These are phyloP conservation scores for Pseudopediastrum boryanum DNA, from an alignment of 139 green algal genomes.

Conservation along the genomic window DNA sequence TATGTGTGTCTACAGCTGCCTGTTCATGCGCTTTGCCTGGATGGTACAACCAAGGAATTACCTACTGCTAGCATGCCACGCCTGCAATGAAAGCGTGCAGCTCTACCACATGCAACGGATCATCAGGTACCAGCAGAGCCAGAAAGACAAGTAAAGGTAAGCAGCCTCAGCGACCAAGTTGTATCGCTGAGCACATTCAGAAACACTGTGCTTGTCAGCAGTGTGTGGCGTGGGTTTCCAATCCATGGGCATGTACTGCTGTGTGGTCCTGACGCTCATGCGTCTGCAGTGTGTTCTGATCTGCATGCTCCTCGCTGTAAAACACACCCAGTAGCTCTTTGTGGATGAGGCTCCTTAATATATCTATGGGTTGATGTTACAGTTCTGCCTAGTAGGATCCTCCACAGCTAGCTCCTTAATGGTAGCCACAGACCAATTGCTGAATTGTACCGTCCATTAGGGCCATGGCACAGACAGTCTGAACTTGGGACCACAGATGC, in stretches of 20 bases:
- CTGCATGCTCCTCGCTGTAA: no score
- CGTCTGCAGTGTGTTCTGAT: constrained; percentile 13
- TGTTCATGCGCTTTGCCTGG: constrained; percentile 93
- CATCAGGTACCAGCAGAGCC: constrained; percentile 29
- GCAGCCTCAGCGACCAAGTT: not conserved
- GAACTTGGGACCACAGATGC: no score
- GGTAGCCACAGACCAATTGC: no score
- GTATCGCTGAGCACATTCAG: not conserved
- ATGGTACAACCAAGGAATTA: constrained; percentile 82
- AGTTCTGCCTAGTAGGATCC: no score
- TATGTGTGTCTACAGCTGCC: constrained; percentile 80
- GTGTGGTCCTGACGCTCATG: not conserved
- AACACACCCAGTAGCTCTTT: no score
- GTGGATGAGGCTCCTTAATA: no score
- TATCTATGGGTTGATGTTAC: no score
- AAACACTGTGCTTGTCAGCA: not conserved
- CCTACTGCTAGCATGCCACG: constrained; percentile 83
- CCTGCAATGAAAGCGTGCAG: constrained; percentile 81
- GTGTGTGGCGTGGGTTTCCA: no score
- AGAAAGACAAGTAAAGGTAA: not conserved
- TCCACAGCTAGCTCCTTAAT: no score
- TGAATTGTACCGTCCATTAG: no score
- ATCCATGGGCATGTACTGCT: not conserved
- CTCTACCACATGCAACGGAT: constrained; percentile 58
- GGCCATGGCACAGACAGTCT: no score